Percentiles rank a stretch among this genome's conserved stretches.
Evolutionary conservation across 805 yeast genomes (phyloP).

Genomic region (Pichia gijzeniarum): DNA sequence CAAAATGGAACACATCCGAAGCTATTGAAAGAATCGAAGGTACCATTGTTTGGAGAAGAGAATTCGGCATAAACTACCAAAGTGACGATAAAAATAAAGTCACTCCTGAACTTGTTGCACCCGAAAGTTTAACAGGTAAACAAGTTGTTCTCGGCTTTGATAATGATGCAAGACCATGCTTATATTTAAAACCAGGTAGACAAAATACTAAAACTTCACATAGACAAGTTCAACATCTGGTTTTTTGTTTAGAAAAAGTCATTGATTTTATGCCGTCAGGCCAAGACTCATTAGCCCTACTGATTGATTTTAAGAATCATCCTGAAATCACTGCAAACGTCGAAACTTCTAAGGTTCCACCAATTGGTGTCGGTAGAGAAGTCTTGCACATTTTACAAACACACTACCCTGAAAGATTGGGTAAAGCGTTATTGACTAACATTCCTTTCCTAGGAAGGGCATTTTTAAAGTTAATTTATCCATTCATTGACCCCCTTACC

Average conservation of each 20-base stretch:
- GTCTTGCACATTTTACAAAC: constrained; percentile 91
- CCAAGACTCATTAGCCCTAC: constrained; percentile 85
- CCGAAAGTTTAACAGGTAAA: constrained; percentile 87
- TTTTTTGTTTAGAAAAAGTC: constrained; percentile 84
- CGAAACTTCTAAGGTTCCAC: constrained; percentile 71
- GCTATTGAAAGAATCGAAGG: constrained; percentile 69
- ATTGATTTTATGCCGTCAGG: constrained; percentile 95
- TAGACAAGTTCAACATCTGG: constrained; percentile 94
- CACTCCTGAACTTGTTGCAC: constrained; percentile 47
- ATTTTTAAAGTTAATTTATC: constrained; percentile 83
- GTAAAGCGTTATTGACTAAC: constrained; percentile 84
- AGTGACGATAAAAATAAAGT: constrained; percentile 43
- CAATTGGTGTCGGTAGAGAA: constrained; percentile 81
- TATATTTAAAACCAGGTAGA: constrained; percentile 88
- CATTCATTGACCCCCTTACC: constrained; percentile 94
- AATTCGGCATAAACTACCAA: constrained; percentile 60
- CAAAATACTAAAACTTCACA: constrained; percentile 89
- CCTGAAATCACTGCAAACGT: constrained; percentile 47
- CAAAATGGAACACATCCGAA: constrained; percentile 76
- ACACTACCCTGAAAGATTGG: constrained; percentile 95
- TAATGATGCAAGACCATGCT: constrained; percentile 83
- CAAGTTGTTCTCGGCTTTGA: constrained; percentile 89
- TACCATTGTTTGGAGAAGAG: constrained; percentile 89
- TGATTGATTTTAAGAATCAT: constrained; percentile 87
- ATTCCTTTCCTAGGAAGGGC: constrained; percentile 95